Evolutionary conservation across 805 yeast genomes (phyloP), one percentile per base, ranked within the genome.

Genomic region (Cyberlindnera mrakii): DNA sequence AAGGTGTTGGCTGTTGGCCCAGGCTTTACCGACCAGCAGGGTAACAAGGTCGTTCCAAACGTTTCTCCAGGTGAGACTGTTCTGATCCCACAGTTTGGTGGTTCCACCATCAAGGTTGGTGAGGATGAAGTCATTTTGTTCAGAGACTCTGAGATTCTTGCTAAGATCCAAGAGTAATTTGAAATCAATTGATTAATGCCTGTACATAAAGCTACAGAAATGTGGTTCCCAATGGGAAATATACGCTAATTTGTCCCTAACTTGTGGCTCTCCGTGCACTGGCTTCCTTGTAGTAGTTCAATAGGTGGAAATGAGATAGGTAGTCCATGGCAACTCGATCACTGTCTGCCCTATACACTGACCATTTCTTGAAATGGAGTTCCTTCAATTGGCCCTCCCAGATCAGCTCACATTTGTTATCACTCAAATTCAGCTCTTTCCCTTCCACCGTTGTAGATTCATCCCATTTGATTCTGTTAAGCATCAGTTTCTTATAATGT

Each of bases 1-100:
- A 81, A 82, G 43, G 98, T 91, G 40, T 68, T 91, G 52, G 91
- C 98, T 46, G 88, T 90, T 51, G 99, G 99, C 49, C 98, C 98
- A 43, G 99, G 99, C 55, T 74, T 77, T 62, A 70, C 82, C 46
- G 84, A 85, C 69, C 70, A 76, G 46, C 77, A 80, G 45, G 98
- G 98, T 52, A 72, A 81, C 59, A 65, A 80, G 51, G 73, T 87
- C 44, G 73, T 80, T 42, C 81, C 90, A 47, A 73, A 82, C 53
- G 96, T 93, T 46, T 71, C 78, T 62, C 80, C 85, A 37, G 99
- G 99, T 58, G 99, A 93, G 72, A 80, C 82, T 58, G 98, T 93
- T 38, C 73, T 93, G 72, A 87, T 93, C 62, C 98, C 98, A 52
- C 79, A 84, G 46, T 91, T 85, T 55, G 99, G 99, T 48, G 99